Percentiles rank a stretch among this genome's conserved stretches.
Conservation (phyloP, 306 rosid genomes). For the Vigna mungo region DNA sequence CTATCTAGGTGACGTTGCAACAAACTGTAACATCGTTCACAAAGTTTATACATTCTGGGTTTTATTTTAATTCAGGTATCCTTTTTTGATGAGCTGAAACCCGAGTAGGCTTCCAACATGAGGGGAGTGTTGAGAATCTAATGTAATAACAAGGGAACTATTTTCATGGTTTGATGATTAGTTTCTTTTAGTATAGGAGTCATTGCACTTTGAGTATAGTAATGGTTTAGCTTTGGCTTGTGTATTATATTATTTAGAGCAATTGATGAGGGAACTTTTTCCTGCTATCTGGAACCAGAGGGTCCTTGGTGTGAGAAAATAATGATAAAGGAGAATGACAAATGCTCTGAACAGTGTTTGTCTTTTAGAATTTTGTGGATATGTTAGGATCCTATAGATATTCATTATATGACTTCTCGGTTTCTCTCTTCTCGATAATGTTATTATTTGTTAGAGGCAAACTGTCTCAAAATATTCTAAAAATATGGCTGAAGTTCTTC, state of each 20-base stretch:
- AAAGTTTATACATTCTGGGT: neutral
- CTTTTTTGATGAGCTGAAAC: neutral
- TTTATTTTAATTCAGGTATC: neutral
- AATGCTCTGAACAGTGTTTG: neutral
- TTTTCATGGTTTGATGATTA: neutral
- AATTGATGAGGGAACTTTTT: slow-evolving; percentile 7
- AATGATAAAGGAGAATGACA: neutral
- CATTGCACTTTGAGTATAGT: neutral
- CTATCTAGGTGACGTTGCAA: neutral
- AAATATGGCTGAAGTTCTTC: neutral
- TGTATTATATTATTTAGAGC: slow-evolving; percentile 5
- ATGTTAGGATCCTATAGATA: too few species aligned
- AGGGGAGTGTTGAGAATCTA: neutral
- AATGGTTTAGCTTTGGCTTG: neutral
- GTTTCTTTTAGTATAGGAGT: neutral
- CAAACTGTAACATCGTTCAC: neutral
- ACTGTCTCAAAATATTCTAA: neutral
- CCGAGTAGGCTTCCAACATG: neutral
- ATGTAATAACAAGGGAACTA: neutral
- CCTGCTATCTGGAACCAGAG: neutral
- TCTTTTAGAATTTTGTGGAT: too few species aligned
- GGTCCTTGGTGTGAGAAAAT: neutral
- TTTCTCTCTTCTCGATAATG: too few species aligned
- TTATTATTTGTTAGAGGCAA: neutral
- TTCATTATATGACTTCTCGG: too few species aligned